phyloP scores from a whole-genome alignment of 192 early-diverging fungal genomes.

The Phycomyces blakesleeanus region DNA sequence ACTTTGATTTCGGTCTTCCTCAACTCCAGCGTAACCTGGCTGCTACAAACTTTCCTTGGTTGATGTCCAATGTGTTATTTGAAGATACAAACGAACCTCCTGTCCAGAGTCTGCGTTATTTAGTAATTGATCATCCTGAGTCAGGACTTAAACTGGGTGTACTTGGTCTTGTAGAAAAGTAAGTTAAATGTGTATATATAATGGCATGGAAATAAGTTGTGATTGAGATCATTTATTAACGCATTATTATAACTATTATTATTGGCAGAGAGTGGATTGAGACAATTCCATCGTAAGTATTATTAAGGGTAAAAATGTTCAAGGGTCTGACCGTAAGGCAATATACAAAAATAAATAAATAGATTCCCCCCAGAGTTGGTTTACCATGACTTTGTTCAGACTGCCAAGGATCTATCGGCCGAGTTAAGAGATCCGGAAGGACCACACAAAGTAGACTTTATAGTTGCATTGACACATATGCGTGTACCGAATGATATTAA shows the following conservation, averaged over 20 bases:
- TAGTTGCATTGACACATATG: constrained; percentile 73
- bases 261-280: constrained; percentile 57
- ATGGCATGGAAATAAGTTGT: too few species aligned
- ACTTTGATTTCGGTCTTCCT: constrained; percentile 69
- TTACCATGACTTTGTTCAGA: constrained; percentile 56
- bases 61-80: constrained; percentile 63
- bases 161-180: constrained; percentile 67
- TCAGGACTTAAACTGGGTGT: constrained; percentile 55
- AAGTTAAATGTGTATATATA: constrained; percentile 19
- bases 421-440: constrained; percentile 38
- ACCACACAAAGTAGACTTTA: constrained; percentile 51
- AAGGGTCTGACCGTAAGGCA: not conserved
- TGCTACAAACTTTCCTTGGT: constrained; percentile 65
- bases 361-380: constrained; percentile 52
- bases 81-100: constrained; percentile 26
- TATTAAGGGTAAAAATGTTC: not conserved
- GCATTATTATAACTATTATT: too few species aligned
- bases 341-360: not conserved
- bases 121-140: constrained; percentile 41
- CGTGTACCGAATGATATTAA: constrained; percentile 64
- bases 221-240: not conserved
- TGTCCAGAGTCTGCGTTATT: constrained; percentile 32
- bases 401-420: constrained; percentile 38
- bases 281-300: constrained; percentile 51
- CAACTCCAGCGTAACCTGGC: constrained; percentile 43